Conservation (phyloP, 257 asterid species). For the Paulownia fortunei region DNA sequence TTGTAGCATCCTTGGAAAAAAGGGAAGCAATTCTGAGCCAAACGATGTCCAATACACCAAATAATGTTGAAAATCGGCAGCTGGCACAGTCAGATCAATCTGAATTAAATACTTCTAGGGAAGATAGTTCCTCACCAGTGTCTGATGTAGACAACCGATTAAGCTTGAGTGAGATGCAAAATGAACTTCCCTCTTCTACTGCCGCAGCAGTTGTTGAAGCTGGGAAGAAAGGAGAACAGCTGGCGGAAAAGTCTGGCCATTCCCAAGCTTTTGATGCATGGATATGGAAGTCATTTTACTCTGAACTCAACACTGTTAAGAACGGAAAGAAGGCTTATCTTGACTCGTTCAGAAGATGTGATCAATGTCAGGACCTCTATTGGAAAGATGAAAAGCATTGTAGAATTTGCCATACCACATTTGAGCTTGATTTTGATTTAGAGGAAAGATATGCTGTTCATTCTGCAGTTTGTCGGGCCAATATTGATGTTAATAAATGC, state of each 20-base stretch:
- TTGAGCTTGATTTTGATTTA: constrained; percentile 90
- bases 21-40: constrained; percentile 57
- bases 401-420: constrained; percentile 87
- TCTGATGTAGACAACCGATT: constrained; percentile 84
- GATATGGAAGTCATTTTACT: constrained; percentile 92
- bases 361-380: constrained; percentile 85
- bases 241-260: constrained; percentile 47
- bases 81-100: constrained; percentile 58
- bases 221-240: constrained; percentile 60
- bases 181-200: constrained; percentile 45
- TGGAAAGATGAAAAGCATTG: constrained; percentile 99
- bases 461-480: constrained; percentile 73
- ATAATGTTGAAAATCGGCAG: constrained; percentile 48
- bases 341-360: constrained; percentile 84
- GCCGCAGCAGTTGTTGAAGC: constrained; percentile 40
- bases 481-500: constrained; percentile 46
- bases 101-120: constrained; percentile 62
- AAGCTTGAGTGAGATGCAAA: constrained; percentile 53
- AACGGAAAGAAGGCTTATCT: constrained; percentile 73
- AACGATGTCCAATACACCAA: constrained; percentile 56
- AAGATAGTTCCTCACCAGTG: constrained; percentile 89
- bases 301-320: constrained; percentile 71
- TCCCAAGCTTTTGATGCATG: constrained; percentile 70
- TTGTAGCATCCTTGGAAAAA: constrained; percentile 69
- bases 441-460: constrained; percentile 94